Base-by-base conservation (phyloP, 2,329 filamentous ascomycete species). In the Clarireedia paspali region DNA sequence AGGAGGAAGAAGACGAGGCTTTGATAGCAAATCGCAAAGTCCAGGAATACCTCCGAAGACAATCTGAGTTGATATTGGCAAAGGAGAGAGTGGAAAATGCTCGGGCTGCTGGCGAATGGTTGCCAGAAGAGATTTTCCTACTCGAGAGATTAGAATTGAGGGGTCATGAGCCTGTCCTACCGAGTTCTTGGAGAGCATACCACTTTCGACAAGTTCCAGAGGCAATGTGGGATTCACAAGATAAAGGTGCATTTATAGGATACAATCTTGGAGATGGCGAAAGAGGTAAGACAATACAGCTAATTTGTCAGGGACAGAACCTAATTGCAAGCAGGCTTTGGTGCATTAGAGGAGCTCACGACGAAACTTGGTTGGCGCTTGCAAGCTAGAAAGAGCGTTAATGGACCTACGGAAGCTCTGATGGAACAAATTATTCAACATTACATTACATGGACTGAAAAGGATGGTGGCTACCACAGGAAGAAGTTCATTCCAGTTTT, bases 401-500 rank as follows among this genome's bases (percentile, higher is more conserved):
- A 46, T 23, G 50, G 47, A 6, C 55, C 60, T 23, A 57, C 60
- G 14, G 67, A 69, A 45, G 56, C 52, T 26, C 42, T 69, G 7
- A 68, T 71, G 46, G 53, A 55, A 9, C 63, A 59, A 53, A 64
- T 66, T 51, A 61, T 70, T 15, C 57, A 66, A 4, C 56, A 58
- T 48, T 70, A 69, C 45, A 66, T 69, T 24, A 67, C 62, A 50
- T 70, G 67, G 68, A 61, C 68, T 20, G 66, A 70, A 39, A 60
- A 53, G n/a, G 69, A 70, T 58, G 69, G 68, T 6, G 66, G 63
- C 4, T 70, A 62, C 39, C 9, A 53, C 15, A 63, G 62, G 24
- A 60, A 59, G 40, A 62, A 63, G 20, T 67, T 67, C 58, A 59
- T 69, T 24, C 69, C 69, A 12, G 62, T 68, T 48, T 24, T 55